These are phyloP conservation scores for Cicer cuneatum DNA, from an alignment of 306 rosid genomes.

Conservation along the genomic window DNA sequence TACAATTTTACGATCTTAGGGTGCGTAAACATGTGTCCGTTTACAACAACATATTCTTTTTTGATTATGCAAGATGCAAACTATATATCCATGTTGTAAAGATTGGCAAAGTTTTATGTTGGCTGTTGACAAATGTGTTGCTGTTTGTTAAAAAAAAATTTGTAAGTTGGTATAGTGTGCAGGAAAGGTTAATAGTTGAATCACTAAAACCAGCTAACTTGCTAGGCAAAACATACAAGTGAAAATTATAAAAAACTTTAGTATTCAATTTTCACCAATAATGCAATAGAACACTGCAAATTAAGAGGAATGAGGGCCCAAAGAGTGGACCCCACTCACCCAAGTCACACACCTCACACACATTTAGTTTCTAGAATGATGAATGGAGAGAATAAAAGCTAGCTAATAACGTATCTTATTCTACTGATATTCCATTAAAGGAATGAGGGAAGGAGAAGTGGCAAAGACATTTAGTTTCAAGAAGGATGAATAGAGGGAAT, in stretches of 20 bases:
- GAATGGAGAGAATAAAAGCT: too few species aligned
- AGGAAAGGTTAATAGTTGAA: background rate
- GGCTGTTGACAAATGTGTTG: background rate
- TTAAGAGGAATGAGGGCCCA: too few species aligned
- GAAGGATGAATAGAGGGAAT: too few species aligned
- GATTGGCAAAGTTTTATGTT: background rate
- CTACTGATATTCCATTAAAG: too few species aligned
- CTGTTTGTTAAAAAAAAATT: background rate
- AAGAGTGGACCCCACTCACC: too few species aligned
- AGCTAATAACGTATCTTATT: too few species aligned
- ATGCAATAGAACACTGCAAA: too few species aligned
- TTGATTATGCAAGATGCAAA: background rate
- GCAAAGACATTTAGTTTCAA: too few species aligned
- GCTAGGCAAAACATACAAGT: background rate
- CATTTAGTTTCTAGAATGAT: too few species aligned
- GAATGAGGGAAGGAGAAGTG: too few species aligned
- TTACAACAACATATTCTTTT: constrained; percentile 10
- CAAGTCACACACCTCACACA: too few species aligned
- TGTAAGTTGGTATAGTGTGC: background rate
- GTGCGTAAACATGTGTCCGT: background rate
- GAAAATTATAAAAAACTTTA: constrained; percentile 9
- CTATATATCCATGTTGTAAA: constrained; percentile 6
- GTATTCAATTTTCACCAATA: constrained; percentile 22
- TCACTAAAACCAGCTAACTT: background rate
- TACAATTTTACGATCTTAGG: constrained; percentile 12